Evolutionary conservation across 23 red algal species (phyloP), one percentile per base, ranked within the genome.

Genomic region (Gracilariopsis chorda): DNA sequence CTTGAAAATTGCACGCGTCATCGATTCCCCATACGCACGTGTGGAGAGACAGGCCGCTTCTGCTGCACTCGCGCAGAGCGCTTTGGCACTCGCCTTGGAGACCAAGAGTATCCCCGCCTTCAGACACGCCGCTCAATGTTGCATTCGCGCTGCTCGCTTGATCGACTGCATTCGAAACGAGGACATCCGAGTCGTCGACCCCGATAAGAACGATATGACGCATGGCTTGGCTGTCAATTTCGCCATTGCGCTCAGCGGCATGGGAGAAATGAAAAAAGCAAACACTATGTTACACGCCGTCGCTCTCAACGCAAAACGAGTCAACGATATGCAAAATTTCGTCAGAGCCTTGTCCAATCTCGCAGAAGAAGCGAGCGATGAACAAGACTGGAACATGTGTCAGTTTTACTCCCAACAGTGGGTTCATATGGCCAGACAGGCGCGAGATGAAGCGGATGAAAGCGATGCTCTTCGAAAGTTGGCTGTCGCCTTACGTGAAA

Each of bases 281-380:
- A 75, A 65, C 12, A 63, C 46, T 8, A 41, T 88, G 19, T 76
- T 88, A 25, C 32, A 88, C 21, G 53, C 67, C 16, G 70, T 88
- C 44, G 68, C 65, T 42, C 25, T 88, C 1, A 61, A 65, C n/a
- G 84, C 84, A 12, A 88, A 21, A 19, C 44, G 49, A 2, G 47
- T 59, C 44, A 78, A 77, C 21, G 84, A 88, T 41, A 29, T 37
- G 49, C 41, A 35, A n/a, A 88, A 88, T 29, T 62, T 88, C 19
- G 24, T 88, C 9, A 61, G 84, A n/a, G 84, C 84, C 12, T 17
- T 88, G 7, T 44, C 84, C 0, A 88, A 88, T 88, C 48, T 88
- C 2, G 84, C 68, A 25, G 84, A 88, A 65, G 84, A 88, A 60
- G 84, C 84, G 4, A 51, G 84, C 33, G 84, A 88, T n/a, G 70